phyloP scores from a whole-genome alignment of 108 stramenopile genomes.

The Cyclotella atomus region DNA sequence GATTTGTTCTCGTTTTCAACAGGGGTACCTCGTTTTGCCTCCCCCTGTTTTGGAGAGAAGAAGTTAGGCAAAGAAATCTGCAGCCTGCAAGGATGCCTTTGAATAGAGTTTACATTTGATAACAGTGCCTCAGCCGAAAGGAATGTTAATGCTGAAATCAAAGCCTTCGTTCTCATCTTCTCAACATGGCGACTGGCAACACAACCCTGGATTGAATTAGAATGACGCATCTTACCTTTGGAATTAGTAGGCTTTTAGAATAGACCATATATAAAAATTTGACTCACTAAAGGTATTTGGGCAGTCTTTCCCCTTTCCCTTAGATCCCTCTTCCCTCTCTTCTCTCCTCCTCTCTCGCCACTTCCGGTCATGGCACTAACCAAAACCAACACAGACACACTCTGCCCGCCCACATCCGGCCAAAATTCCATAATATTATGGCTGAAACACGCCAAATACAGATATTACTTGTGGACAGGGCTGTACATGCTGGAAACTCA shows the following conservation, averaged over 20 bases:
- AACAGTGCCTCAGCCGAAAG: neutral
- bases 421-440: conserved; percentile 29
- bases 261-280: too few species aligned
- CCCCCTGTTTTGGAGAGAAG: conserved; percentile 2
- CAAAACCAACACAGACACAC: conserved; percentile 77
- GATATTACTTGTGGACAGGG: conserved; percentile 84
- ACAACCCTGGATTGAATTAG: too few species aligned
- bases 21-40: neutral
- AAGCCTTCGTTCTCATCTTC: neutral
- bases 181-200: too few species aligned
- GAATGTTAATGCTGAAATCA: neutral
- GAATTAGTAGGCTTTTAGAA: too few species aligned
- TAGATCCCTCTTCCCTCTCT: too few species aligned
- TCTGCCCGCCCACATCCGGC: conserved; percentile 52
- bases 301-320: too few species aligned
- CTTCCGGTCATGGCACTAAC: conserved; percentile 72
- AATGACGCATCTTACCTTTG: too few species aligned
- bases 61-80: conserved; percentile 8
- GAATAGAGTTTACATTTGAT: neutral
- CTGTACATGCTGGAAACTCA: conserved; percentile 83
- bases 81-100: neutral
- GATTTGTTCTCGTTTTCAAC: neutral
- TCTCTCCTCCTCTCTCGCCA: too few species aligned
- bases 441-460: conserved; percentile 58
- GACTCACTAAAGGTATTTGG: too few species aligned